phyloP scores from a whole-genome alignment of 1,139 yeast species.

The Yamadazyma aaseri region DNA sequence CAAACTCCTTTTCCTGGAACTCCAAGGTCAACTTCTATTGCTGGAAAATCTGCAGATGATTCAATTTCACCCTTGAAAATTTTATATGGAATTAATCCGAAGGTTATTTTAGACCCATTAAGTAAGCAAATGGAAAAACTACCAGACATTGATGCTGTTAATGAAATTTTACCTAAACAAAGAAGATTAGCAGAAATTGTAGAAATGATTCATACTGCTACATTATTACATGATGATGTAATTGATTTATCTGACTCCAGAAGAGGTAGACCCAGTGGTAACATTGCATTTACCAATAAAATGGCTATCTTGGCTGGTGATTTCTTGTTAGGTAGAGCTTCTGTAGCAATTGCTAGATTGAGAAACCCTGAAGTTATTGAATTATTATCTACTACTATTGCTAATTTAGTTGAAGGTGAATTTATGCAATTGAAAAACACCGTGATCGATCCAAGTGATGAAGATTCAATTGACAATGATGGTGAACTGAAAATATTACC shows the following conservation, averaged over 20 bases:
- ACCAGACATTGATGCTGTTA: slow-evolving; percentile 57
- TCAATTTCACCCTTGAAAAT: slow-evolving; percentile 78
- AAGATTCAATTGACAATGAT: slow-evolving; percentile 46
- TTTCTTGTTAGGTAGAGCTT: slow-evolving; percentile 90
- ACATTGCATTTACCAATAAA: slow-evolving; percentile 90
- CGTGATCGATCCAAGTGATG: slow-evolving; percentile 51
- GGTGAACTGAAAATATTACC: slow-evolving; percentile 55
- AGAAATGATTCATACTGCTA: slow-evolving; percentile 97
- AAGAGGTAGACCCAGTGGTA: slow-evolving; percentile 89
- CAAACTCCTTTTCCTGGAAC: slow-evolving; percentile 60
- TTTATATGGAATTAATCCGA: slow-evolving; percentile 86
- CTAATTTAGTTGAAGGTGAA: slow-evolving; percentile 96
- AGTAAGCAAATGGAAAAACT: slow-evolving; percentile 76
- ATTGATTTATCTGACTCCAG: slow-evolving; percentile 90
- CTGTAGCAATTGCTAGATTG: slow-evolving; percentile 89
- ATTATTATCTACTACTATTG: slow-evolving; percentile 90
- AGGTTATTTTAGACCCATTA: slow-evolving; percentile 74
- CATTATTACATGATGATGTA: slow-evolving; percentile 95
- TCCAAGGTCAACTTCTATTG: slow-evolving; percentile 44
- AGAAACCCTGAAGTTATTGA: slow-evolving; percentile 98
- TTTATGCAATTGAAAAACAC: slow-evolving; percentile 97
- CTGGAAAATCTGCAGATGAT: slow-evolving; percentile 55
- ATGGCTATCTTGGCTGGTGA: slow-evolving; percentile 98
- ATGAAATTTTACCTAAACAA: slow-evolving; percentile 89
- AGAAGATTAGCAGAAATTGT: slow-evolving; percentile 94